Base-by-base conservation (phyloP, 2,329 filamentous ascomycete species). In the Colletotrichum lentis region DNA sequence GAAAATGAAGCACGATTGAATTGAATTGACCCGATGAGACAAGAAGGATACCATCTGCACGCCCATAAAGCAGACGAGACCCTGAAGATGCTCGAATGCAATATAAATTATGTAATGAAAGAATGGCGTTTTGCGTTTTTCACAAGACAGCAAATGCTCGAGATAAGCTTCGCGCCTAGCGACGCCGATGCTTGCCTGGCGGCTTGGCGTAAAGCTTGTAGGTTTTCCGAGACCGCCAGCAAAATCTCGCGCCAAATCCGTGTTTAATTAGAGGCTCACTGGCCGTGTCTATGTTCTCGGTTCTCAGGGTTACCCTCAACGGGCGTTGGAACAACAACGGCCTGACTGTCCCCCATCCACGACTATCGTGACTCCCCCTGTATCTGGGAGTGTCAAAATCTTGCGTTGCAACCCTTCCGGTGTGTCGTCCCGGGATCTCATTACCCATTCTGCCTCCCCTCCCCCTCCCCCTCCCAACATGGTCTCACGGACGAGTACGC, bases 141-240 rank as follows among this genome's bases (percentile, higher is more conserved):
- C 31, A 47, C 49, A 24, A 24, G 31, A 54, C 31, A 43, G 47
- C 55, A 24, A 18, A 12, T 20, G 39, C 27, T 37, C 43, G n/a
- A 37, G 57, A 67, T 54, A 67, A 67, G 65, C 65, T 67, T 67
- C 39, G 10, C 43, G 56, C 56, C 56, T 20, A 59, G 46, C 53
- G 39, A 18, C 24, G 46, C 41, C 47, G 39, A 63, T 27, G 41
- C 47, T 24, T 12, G 64, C 54, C 57, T 50, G 50, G 61, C 37
- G 27, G 22, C 65, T 67, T 64, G 65, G 65, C 65, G 41, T 18
- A 61, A 67, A 67, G 65, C 65, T 67, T 67, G 47, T 53, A 41
- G n/a, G 58, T n/a, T n/a, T n/a, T n/a, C 63, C 18, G 31, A 46
- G 41, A 22, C 14, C 24, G 37, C 20, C 37, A 14, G 53, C 14